Evolutionary conservation across 768 basidiomycete species (phyloP), one percentile per base, ranked within the genome.

Genomic region (Chalciporus pseudorubinellus): DNA sequence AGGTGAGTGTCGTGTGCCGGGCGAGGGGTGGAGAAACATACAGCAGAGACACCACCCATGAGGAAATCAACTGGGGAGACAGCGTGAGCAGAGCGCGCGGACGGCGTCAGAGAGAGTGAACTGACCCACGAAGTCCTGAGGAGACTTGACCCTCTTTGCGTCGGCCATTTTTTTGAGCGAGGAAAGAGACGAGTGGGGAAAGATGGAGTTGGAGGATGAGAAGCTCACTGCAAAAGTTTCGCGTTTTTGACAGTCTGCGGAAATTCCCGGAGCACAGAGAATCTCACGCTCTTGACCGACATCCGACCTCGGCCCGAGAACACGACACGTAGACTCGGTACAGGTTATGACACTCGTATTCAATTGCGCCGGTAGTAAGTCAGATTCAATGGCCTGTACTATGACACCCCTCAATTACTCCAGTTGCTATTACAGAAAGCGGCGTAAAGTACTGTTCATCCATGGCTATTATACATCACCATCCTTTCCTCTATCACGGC

Each of bases 41-140:
- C 89, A 65, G 91, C 89, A 58, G 90, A 92, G 65, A 92, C 88
- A 86, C 91, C 92, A 71, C 92, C 92, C 92, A 95, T 95, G 77
- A 94, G 71, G 83, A 95, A 95, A 72, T 95, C 92, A 68, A 83
- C 92, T 92, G 64, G 5, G 47, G 12, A 44, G 11, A 51, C 46
- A 55, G 43, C 55, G 66, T 70, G 55, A 52, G 46, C 31, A 10
- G 18, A 44, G 18, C 18, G 41, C 6, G 13, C 44, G 2, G 29
- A 18, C 1, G 38, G 40, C 39, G 40, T 24, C 42, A 38, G 4
- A 52, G 38, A 43, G 16, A 19, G 1, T n/a, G 50, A 24, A 56
- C 59, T 50, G 28, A 92, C 90, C 74, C 64, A 88, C 82, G 78
- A 98, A 97, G 10, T 95, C 93, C 83, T 90, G 83, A 56, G 90